Conservation (phyloP, 139 green algal species). For the Pseudopediastrum boryanum region DNA sequence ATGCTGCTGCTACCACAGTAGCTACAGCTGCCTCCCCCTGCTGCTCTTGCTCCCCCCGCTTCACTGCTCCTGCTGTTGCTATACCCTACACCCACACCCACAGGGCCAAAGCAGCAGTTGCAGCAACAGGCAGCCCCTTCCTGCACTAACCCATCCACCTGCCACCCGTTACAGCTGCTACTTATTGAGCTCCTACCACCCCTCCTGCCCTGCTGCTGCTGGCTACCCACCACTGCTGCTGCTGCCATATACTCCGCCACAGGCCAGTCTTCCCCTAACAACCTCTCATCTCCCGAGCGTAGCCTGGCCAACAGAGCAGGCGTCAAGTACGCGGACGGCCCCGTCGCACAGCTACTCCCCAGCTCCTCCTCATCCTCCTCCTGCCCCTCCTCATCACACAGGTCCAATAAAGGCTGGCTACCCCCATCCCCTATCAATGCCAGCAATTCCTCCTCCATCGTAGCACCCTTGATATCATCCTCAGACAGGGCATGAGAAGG, state of each 20-base stretch:
- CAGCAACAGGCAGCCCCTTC: background rate
- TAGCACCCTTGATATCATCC: background rate
- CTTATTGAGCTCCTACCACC: too few species aligned
- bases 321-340: background rate
- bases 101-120: background rate
- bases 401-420: background rate
- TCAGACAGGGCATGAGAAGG: slow-evolving; percentile 1
- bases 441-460: background rate
- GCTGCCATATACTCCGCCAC: background rate
- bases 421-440: background rate
- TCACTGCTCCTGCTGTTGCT: slow-evolving; percentile 4
- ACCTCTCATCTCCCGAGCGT: background rate
- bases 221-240: background rate
- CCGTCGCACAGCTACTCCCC: background rate
- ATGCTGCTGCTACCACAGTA: slow-evolving; percentile 1
- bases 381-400: background rate
- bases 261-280: background rate
- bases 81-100: background rate
- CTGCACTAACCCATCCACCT: background rate
- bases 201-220: slow-evolving; percentile 4
- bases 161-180: background rate
- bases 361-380: background rate
- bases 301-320: background rate
- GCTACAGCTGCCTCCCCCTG: slow-evolving; percentile 5
- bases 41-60: background rate